Conservation (phyloP, 345 rosid species). For the Acer yangbiense region DNA sequence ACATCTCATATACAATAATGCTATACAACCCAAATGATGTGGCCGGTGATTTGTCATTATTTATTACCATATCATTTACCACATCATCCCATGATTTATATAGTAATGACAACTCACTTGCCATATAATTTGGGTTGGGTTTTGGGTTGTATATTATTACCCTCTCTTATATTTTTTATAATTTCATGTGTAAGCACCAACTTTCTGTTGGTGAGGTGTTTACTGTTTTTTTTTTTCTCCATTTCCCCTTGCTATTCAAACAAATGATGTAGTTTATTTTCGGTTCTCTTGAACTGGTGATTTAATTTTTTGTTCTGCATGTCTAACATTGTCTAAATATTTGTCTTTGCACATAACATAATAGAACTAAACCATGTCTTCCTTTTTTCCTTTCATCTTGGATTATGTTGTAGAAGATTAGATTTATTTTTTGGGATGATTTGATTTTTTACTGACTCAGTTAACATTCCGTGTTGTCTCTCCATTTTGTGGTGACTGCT, state of each 20-base stretch:
- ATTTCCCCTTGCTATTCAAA: background rate
- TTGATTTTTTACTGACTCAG: slow-evolving; percentile 50
- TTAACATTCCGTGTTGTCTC: slow-evolving; percentile 55
- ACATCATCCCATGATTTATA: no score
- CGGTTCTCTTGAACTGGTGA: background rate
- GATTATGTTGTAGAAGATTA: slow-evolving; percentile 28
- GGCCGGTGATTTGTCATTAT: no score
- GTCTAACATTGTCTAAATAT: background rate
- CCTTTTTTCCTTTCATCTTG: slow-evolving; percentile 23
- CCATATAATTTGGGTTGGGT: no score
- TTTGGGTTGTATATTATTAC: background rate
- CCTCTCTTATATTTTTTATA: background rate
- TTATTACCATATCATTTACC: no score
- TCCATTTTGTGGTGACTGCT: slow-evolving; percentile 62
- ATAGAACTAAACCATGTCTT: slow-evolving; percentile 11
- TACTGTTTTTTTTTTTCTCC: slow-evolving; percentile 1
- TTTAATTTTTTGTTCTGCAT: background rate
- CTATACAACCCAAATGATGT: no score
- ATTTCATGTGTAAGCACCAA: background rate
- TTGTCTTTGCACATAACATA: background rate
- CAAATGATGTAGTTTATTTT: slow-evolving; percentile 5
- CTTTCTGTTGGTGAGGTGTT: slow-evolving; percentile 9
- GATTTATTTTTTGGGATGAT: slow-evolving; percentile 29
- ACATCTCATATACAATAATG: no score
- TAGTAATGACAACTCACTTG: no score